phyloP scores from a whole-genome alignment of 1,284 basidiomycete species.

The Cerrena zonata region DNA sequence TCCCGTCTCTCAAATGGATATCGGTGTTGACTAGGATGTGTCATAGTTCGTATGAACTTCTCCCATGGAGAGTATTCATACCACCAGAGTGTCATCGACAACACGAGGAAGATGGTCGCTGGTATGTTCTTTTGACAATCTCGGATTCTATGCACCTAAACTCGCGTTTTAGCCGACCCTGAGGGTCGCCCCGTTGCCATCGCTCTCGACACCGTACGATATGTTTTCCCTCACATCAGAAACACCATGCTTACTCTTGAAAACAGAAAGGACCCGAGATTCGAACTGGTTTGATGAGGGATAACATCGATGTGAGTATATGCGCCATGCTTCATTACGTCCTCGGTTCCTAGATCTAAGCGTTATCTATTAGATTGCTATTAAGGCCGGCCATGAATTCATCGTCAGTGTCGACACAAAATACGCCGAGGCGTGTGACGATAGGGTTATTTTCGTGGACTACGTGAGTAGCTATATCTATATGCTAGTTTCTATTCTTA shows the following conservation, averaged over 20 bases:
- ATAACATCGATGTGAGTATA: slow-evolving; percentile 75
- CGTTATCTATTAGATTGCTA: slow-evolving; percentile 52
- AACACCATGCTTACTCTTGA: no score
- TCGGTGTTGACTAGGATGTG: slow-evolving; percentile 4
- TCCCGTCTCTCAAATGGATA: background rate
- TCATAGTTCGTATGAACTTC: slow-evolving; percentile 93
- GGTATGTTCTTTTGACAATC: slow-evolving; percentile 33
- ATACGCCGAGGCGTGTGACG: slow-evolving; percentile 76
- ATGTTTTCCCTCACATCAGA: no score
- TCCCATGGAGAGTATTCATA: slow-evolving; percentile 95
- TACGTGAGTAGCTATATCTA: slow-evolving; percentile 58
- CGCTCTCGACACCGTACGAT: slow-evolving; percentile 86
- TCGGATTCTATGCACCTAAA: slow-evolving; percentile 3
- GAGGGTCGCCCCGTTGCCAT: slow-evolving; percentile 90
- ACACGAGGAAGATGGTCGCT: slow-evolving; percentile 80
- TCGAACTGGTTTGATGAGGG: slow-evolving; percentile 90
- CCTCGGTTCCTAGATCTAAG: slow-evolving; percentile 5
- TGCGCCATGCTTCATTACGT: slow-evolving; percentile 5
- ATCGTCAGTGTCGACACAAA: slow-evolving; percentile 81
- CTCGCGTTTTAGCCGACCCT: slow-evolving; percentile 37
- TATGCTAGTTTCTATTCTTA: slow-evolving; percentile 5
- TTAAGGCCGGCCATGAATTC: slow-evolving; percentile 92
- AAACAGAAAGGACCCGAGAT: slow-evolving; percentile 96
- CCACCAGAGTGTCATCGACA: slow-evolving; percentile 96
- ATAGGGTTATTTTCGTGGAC: slow-evolving; percentile 84